A percentile compares a stretch with the other conserved stretches of the same genome.
phyloP scores from a whole-genome alignment of 345 rosid genomes.

The Microcos paniculata region DNA sequence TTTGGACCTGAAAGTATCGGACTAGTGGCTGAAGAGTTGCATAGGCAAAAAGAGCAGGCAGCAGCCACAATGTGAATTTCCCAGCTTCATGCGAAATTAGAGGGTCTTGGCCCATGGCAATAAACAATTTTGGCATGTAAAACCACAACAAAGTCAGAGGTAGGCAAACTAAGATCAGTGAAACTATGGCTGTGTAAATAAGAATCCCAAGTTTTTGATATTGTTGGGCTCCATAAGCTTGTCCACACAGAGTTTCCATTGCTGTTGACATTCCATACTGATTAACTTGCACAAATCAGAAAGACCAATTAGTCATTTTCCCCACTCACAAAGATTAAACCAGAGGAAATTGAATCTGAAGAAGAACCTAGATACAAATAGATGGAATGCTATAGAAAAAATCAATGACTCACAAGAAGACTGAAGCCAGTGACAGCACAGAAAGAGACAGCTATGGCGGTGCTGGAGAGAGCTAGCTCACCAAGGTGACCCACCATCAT shows the following conservation, averaged over 20 bases:
- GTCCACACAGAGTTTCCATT: constrained; percentile 80
- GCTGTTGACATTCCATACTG: constrained; percentile 81
- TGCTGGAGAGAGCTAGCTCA: constrained; percentile 66
- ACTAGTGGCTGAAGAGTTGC: constrained; percentile 58
- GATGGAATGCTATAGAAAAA: not conserved
- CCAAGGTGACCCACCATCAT: constrained; percentile 92
- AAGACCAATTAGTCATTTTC: not conserved
- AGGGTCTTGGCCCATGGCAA: constrained; percentile 61
- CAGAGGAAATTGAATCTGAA: too few species aligned
- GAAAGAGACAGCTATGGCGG: constrained; percentile 77
- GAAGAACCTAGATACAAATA: too few species aligned
- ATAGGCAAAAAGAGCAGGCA: constrained; percentile 61
- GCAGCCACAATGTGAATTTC: constrained; percentile 48
- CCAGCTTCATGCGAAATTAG: constrained; percentile 53
- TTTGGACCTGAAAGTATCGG: constrained; percentile 58
- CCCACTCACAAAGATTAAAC: too few species aligned
- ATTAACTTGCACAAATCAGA: not conserved
- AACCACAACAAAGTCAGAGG: constrained; percentile 63
- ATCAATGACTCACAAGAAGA: constrained; percentile 47
- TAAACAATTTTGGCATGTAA: constrained; percentile 51
- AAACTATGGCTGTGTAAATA: constrained; percentile 53
- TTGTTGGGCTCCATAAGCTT: constrained; percentile 76
- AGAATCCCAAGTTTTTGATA: constrained; percentile 53
- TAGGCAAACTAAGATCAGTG: constrained; percentile 39
- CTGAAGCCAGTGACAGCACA: constrained; percentile 74